These are phyloP conservation scores for Closterium sp. DNA, from an alignment of 139 green algal species.

Conservation along the genomic window DNA sequence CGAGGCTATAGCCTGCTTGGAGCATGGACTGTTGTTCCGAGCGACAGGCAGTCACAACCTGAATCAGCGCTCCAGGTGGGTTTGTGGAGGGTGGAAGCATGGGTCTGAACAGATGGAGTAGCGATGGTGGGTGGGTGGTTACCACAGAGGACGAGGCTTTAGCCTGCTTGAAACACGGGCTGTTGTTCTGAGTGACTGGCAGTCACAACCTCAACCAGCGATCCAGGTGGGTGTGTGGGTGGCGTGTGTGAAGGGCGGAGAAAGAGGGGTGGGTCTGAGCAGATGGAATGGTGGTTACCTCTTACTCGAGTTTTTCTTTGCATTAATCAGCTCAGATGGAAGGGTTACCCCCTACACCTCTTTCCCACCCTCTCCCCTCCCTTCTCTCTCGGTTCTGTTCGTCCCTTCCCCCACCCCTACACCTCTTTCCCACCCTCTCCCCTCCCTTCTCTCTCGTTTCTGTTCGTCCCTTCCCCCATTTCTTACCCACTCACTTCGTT, in stretches of 20 bases:
- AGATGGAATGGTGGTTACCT: constrained; percentile 66
- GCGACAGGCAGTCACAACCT: constrained; percentile 84
- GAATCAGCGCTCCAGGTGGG: constrained; percentile 74
- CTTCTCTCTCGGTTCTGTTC: background rate
- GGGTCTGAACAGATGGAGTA: background rate
- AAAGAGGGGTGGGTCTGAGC: background rate
- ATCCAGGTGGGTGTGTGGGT: constrained; percentile 48
- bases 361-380: background rate
- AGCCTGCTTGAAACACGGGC: constrained; percentile 73
- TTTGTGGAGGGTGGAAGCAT: background rate
- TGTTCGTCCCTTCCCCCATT: background rate
- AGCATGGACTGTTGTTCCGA: constrained; percentile 73
- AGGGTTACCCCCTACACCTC: no score
- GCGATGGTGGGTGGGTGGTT: no score
- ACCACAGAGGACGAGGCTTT: constrained; percentile 72
- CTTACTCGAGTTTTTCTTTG: no score
- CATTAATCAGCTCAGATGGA: no score
- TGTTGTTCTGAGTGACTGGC: constrained; percentile 73
- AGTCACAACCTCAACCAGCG: constrained; percentile 88
- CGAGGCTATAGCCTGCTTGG: constrained; percentile 80
- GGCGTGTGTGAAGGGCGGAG: no score
- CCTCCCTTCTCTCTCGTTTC: background rate
- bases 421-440: background rate
- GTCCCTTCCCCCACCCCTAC: no score
- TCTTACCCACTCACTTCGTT: no score